A percentile compares a stretch with the other conserved stretches of the same genome.
Conservation (phyloP, 106 monocot genomes). For the Dioscorea dumetorum region DNA sequence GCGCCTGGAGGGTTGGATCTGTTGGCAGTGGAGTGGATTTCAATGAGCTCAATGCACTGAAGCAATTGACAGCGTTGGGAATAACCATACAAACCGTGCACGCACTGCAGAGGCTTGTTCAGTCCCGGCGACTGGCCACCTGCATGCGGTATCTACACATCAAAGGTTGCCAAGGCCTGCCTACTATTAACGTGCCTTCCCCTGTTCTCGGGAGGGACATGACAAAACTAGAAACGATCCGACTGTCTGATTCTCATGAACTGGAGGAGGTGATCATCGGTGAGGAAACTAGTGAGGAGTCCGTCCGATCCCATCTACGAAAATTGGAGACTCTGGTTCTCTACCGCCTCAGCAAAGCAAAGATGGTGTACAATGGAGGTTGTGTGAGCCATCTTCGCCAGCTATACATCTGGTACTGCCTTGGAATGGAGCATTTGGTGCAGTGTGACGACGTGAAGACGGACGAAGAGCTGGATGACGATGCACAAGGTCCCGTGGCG, state of each 20-base stretch:
- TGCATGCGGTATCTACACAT: background rate
- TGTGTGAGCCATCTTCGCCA: background rate
- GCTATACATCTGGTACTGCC: background rate
- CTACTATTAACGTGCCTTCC: background rate
- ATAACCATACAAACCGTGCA: background rate
- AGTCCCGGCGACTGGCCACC: background rate
- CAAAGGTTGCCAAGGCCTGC: background rate
- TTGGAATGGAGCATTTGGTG: background rate
- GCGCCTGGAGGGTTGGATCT: background rate
- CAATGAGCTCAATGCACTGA: background rate
- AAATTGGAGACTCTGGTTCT: background rate
- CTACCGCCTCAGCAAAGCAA: background rate
- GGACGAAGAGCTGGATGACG: background rate
- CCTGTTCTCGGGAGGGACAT: background rate
- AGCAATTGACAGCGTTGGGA: background rate
- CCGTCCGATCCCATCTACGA: background rate
- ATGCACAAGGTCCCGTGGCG: background rate
- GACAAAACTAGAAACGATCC: background rate
- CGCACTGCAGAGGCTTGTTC: background rate
- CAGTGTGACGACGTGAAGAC: background rate
- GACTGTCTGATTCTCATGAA: background rate
- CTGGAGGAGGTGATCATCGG: background rate
- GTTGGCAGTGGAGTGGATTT: background rate
- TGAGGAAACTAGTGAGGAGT: background rate
- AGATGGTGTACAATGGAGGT: background rate